These are phyloP conservation scores for Pestalotiopsis sp. DNA, from an alignment of 2,329 filamentous ascomycete genomes.

Conservation along the genomic window DNA sequence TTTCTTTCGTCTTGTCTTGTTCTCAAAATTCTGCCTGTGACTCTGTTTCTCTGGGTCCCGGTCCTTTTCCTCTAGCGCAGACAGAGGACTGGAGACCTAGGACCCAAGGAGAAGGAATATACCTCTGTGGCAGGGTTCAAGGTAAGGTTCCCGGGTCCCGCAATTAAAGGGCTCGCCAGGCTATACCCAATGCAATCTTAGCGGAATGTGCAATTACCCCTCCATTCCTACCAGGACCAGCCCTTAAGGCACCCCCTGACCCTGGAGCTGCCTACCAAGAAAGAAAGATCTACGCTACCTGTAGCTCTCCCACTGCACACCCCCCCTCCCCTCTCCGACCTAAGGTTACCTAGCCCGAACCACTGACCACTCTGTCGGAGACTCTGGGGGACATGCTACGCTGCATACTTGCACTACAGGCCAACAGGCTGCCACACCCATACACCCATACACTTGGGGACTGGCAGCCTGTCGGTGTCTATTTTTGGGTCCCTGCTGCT, in stretches of 20 bases:
- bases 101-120: background rate
- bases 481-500: background rate
- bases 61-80: background rate
- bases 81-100: background rate
- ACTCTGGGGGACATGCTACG: background rate
- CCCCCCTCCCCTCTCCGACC: background rate
- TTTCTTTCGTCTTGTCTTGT: too few relatives aligned
- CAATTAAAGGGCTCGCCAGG: background rate
- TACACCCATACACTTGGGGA: background rate
- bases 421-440: background rate
- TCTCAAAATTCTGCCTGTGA: too few relatives aligned
- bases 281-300: background rate
- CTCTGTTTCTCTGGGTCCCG: background rate
- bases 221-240: background rate
- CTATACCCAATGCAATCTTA: background rate
- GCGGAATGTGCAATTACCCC: background rate
- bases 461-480: too few relatives aligned
- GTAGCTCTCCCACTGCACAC: background rate
- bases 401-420: background rate
- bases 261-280: background rate
- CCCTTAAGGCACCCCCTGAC: background rate
- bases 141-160: background rate
- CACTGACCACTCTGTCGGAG: background rate
- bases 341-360: background rate
- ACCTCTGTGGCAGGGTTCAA: background rate